These are phyloP conservation scores for Zostera marina DNA, from an alignment of 116 monocot species.

Conservation along the genomic window DNA sequence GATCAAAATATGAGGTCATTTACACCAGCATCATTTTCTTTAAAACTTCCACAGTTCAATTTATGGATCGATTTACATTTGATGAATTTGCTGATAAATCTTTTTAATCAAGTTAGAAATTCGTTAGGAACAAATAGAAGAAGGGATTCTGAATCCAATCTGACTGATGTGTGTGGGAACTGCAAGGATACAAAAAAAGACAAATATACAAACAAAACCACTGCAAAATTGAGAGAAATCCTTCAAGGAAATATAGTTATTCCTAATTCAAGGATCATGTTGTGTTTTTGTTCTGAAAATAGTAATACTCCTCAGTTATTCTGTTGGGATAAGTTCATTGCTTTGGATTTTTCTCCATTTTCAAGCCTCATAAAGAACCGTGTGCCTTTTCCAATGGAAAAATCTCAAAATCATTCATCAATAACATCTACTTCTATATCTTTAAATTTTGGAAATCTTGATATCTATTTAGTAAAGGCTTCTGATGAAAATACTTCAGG, in stretches of 20 bases:
- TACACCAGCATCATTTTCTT: slow-evolving; percentile 28
- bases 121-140: slow-evolving; percentile 11
- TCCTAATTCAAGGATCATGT: slow-evolving; percentile 41
- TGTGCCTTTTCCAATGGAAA: slow-evolving; percentile 7
- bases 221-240: slow-evolving; percentile 15
- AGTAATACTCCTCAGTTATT: slow-evolving; percentile 15
- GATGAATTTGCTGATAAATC: slow-evolving; percentile 29
- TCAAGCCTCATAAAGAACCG: slow-evolving; percentile 9
- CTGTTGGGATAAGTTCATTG: slow-evolving; percentile 46
- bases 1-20: slow-evolving; percentile 21
- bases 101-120: slow-evolving; percentile 34
- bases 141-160: slow-evolving; percentile 11
- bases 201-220: neutral
- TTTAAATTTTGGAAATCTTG: slow-evolving; percentile 35
- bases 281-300: slow-evolving; percentile 53
- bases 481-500: slow-evolving; percentile 7
- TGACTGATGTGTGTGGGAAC: slow-evolving; percentile 5
- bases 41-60: slow-evolving; percentile 55
- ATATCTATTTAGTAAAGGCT: slow-evolving; percentile 44
- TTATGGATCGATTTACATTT: slow-evolving; percentile 70
- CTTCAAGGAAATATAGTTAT: slow-evolving; percentile 45
- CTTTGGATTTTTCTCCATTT: slow-evolving; percentile 53
- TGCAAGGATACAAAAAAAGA: slow-evolving; percentile 11
- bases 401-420: slow-evolving; percentile 10
- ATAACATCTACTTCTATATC: slow-evolving; percentile 33